Base-by-base conservation (phyloP, 2,329 filamentous ascomycete genomes). In the Arthrobotrys iridis region DNA sequence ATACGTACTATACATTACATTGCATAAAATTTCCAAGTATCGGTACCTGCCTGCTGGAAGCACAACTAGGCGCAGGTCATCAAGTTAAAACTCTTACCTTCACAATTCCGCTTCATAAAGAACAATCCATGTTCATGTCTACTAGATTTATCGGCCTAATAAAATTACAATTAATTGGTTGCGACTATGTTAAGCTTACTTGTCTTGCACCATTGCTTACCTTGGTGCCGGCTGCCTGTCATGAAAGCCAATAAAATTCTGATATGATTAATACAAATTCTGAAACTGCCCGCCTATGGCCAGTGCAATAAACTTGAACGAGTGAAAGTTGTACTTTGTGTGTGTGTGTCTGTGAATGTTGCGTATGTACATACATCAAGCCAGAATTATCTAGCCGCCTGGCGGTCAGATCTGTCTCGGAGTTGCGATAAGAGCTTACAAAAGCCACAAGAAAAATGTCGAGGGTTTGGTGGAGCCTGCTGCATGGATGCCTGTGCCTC, bases 341-440 rank as follows among this genome's bases (percentile, higher is more conserved):
- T 37, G 33, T 37, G 6, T 37, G n/a, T n/a, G n/a, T n/a, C n/a
- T n/a, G n/a, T n/a, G n/a, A n/a, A n/a, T n/a, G n/a, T n/a, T n/a
- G n/a, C n/a, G n/a, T n/a, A n/a, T n/a, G n/a, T n/a, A n/a, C n/a
- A n/a, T n/a, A 13, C n/a, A 43, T 65, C 2, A 46, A 35, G 52
- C 45, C 55, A 52, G 41, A 18, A 70, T 62, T 70, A 70, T 70
- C 65, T 70, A 70, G 65, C 65, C 65, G 65, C 55, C 65, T 55
- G 33, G 65, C 57, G 55, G 65, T 62, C 65, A 70, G 55, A 70
- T 70, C 52, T 43, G n/a, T 59, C 20, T 43, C 24, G 15, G 33
- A 60, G 43, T n/a, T 26, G 35, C 33, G 65, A 70, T 70, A 70
- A 45, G 65, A 52, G 55, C n/a, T 18, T 33, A 58, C 55, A 55